phyloP scores from a whole-genome alignment of 179 eudicot genomes.

The Beta macrorhiza region DNA sequence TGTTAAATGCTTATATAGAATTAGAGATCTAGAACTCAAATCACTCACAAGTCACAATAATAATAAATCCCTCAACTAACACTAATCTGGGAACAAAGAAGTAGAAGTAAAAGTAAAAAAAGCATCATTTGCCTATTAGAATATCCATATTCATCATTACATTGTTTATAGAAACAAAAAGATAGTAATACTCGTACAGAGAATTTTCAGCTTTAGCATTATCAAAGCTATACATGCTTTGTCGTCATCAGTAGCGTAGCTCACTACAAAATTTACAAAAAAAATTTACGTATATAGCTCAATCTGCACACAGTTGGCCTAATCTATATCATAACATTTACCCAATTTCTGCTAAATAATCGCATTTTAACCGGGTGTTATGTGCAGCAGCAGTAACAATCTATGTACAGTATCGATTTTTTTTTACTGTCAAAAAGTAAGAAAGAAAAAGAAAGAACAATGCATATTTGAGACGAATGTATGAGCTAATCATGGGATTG shows the following conservation, averaged over 20 bases:
- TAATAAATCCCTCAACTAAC: background rate
- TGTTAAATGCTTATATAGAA: too few species aligned
- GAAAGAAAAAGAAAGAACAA: background rate
- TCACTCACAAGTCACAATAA: too few species aligned
- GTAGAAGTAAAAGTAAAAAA: background rate
- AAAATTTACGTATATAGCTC: constrained; percentile 26
- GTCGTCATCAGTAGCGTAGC: constrained; percentile 10
- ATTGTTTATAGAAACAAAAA: background rate
- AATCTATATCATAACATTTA: background rate
- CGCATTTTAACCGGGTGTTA: constrained; percentile 33
- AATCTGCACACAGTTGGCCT: constrained; percentile 25
- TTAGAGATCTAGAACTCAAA: too few species aligned
- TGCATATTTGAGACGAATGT: background rate
- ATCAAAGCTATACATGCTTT: constrained; percentile 13
- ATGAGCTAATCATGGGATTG: constrained; percentile 18
- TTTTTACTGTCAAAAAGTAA: constrained; percentile 5
- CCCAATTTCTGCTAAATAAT: constrained; percentile 40
- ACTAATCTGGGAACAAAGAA: background rate
- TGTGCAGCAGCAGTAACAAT: constrained; percentile 19
- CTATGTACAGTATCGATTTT: constrained; percentile 36
- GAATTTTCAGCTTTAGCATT: constrained; percentile 3
- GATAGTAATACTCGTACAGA: background rate
- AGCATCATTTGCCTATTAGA: too few species aligned
- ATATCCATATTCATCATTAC: background rate
- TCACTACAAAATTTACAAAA: constrained; percentile 21